Base-by-base conservation (phyloP, 73 alveolate species). In the Paramecium octaurelia region DNA sequence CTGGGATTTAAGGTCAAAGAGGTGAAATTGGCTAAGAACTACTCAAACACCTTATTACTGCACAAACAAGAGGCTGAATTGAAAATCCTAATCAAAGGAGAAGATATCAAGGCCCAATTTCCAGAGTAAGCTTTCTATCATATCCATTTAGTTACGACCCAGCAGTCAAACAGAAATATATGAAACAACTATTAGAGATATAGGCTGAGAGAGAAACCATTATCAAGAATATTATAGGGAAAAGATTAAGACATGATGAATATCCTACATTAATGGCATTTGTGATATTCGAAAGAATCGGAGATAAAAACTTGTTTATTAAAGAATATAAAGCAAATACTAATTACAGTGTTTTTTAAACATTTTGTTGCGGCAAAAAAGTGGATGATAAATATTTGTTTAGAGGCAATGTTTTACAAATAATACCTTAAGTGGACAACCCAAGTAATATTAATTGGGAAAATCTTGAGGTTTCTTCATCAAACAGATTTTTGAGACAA, bases 391-490 rank as follows among this genome's bases (percentile, higher is more conserved):
- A 46, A n/a, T 36, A 70, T 36, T 71, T 90, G 69, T 43, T 12
- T 31, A 40, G 80, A 58, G 54, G 60, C 6, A 21, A 68, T 38
- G 14, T 21, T 18, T 58, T 42, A 27, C 27, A 86, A 36, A 92
- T 86, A 58, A 92, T 88, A 4, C 46, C 58, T 36, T 40, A 69
- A 70, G 90, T 93, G 4, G 89, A 93, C 35, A 94, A 92, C 38
- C 96, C 96, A 20, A 88, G 95, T 12, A 92, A 92, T 48, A 92
- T 92, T 29, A 58, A 86, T 44, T 92, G 96, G 96, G 96, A 92
- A 69, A 92, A 92, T 40, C 85, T 92, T 8, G 96, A 92, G 60
- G 80, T 90, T 35, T 23, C 86, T 27, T 27, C 87, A 10, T 43
- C 87, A 11, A 23, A 88, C 7, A 57, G 95, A 92, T 35, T 36